phyloP scores from a whole-genome alignment of 208 protist species.

The Acanthamoeba healyi region DNA sequence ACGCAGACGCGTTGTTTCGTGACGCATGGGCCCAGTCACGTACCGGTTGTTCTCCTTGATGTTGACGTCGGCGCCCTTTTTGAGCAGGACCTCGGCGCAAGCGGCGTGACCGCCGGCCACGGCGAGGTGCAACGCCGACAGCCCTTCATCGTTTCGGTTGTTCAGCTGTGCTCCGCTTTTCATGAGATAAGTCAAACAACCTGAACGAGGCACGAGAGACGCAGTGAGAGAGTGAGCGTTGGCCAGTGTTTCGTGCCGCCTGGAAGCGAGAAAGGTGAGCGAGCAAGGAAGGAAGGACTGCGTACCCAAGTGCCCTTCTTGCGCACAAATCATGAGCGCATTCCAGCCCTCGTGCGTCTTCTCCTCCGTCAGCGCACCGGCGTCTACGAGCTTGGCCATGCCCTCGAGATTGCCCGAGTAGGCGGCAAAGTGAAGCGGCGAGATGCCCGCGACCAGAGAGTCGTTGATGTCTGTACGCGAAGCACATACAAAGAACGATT shows the following conservation, averaged over 20 bases:
- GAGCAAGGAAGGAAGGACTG: too few species aligned
- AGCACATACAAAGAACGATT: background rate
- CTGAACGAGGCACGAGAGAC: background rate
- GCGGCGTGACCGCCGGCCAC: slow-evolving; percentile 10
- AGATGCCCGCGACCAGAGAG: slow-evolving; percentile 26
- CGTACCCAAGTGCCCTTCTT: slow-evolving; percentile 66
- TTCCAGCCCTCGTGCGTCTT: slow-evolving; percentile 65
- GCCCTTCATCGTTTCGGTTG: slow-evolving; percentile 35
- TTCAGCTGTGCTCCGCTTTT: slow-evolving; percentile 38
- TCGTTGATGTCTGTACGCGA: slow-evolving; percentile 52
- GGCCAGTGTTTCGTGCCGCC: too few species aligned
- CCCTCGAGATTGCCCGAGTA: slow-evolving; percentile 57
- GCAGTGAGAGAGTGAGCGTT: background rate
- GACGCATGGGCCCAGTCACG: background rate
- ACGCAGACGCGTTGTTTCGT: too few species aligned
- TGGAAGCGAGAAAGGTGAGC: background rate
- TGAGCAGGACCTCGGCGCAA: slow-evolving; percentile 16
- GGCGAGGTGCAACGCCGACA: slow-evolving; percentile 57
- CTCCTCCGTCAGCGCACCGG: slow-evolving; percentile 10
- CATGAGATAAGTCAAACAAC: slow-evolving; percentile 59
- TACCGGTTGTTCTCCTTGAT: slow-evolving; percentile 70
- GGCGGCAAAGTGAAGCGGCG: slow-evolving; percentile 65
- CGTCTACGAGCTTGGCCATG: slow-evolving; percentile 38
- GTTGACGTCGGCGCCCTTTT: slow-evolving; percentile 58
- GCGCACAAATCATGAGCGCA: slow-evolving; percentile 54